Percentiles rank a stretch among this genome's conserved stretches.
Evolutionary conservation across 2,329 filamentous ascomycete species (phyloP).

Genomic region (Westerdykella sp.): DNA sequence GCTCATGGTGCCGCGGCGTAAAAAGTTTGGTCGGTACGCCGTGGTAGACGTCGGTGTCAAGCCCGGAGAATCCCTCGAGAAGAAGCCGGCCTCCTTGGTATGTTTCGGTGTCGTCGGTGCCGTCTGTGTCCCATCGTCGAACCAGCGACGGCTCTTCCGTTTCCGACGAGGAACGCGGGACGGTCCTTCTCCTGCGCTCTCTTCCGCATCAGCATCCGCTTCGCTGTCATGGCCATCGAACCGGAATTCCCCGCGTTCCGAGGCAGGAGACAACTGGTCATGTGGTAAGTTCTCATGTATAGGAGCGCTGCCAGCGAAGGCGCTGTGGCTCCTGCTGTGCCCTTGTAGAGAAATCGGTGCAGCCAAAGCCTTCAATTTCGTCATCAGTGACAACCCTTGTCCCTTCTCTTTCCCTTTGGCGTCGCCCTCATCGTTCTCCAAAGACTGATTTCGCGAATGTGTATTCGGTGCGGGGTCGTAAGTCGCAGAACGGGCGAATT

Average conservation of each 20-base stretch:
- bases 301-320: constrained; percentile 37
- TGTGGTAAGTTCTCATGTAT: constrained; percentile 36
- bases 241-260: constrained; percentile 43
- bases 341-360: constrained; percentile 46
- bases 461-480: constrained; percentile 39
- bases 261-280: constrained; percentile 41
- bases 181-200: constrained; percentile 68
- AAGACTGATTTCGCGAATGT: constrained; percentile 59
- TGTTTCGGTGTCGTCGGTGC: constrained; percentile 61
- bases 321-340: constrained; percentile 47
- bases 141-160: constrained; percentile 56
- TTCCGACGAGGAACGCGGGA: constrained; percentile 47
- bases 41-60: constrained; percentile 23
- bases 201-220: constrained; percentile 72
- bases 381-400: constrained; percentile 63
- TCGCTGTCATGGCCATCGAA: constrained; percentile 59
- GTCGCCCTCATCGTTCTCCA: constrained; percentile 57
- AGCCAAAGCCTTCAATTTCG: constrained; percentile 69
- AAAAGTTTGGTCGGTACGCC: constrained; percentile 44
- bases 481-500: constrained; percentile 56
- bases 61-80: constrained; percentile 39
- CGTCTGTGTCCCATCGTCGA: constrained; percentile 51
- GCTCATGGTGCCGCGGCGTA: constrained; percentile 45
- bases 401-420: constrained; percentile 43
- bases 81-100: constrained; percentile 46